Evolutionary conservation across 2,329 filamentous ascomycete species (phyloP), one percentile per base, ranked within the genome.

Genomic region (Cercospora janseana): DNA sequence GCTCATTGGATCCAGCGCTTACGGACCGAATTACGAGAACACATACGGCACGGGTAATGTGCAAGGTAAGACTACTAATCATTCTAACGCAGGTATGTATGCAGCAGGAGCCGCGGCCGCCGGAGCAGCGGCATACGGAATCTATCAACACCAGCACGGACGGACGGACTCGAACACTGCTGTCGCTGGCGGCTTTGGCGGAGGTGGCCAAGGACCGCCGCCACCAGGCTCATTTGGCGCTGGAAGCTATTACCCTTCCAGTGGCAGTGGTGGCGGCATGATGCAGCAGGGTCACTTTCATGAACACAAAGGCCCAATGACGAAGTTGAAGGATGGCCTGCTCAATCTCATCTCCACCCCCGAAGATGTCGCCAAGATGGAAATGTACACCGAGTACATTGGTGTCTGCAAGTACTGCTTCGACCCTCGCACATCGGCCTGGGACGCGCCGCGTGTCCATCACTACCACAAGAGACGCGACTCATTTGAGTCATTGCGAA

Each of bases 321-420:
- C 71, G 28, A 29, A 78, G 80, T 60, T 85, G 77, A 72, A 83
- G 78, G 78, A 81, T 75, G 62, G 82, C 80, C 54, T 75, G 26
- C 51, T 67, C 47, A 65, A 66, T 20, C 42, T 67, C 12, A 61
- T 67, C 10, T 61, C 61, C 4, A 59, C 55, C 26, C 63, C 80
- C 1, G 80, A 85, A 55, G 82, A 81, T n/a, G 80, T 85, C 1
- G 76, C 75, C 13, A 78, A 78, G 62, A 85, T 82, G 70, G 82
- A 85, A 65, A 81, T 84, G 62, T 85, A 85, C 60, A 84, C 81
- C 1, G 80, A 85, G 66, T 78, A 79, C 52, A 84, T 83, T 58
- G 82, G 82, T 16, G 78, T 85, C 2, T 85, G 82, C 69, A 81
- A 77, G 55, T 72, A 82, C 58, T 85, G 82, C 63, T 85, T 85